These are phyloP conservation scores for Blakeslea trispora DNA, from an alignment of 371 early-diverging fungal genomes.

Conservation along the genomic window DNA sequence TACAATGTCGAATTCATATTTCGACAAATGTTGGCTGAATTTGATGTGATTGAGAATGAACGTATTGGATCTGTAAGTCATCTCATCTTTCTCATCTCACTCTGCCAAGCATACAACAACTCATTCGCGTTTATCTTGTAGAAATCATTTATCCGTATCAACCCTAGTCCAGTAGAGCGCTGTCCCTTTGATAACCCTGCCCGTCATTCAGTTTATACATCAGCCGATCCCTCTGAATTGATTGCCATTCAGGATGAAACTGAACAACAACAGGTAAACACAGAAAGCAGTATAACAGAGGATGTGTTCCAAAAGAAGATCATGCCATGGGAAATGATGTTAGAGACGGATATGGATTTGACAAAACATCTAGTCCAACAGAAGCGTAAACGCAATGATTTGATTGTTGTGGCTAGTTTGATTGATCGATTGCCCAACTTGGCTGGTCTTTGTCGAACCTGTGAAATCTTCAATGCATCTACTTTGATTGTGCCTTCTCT, in stretches of 20 bases:
- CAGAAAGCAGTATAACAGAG: conserved; percentile 4
- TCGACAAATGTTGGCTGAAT: conserved; percentile 45
- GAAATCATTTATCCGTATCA: conserved; percentile 40
- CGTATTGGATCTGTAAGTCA: conserved; percentile 53
- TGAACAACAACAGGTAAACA: conserved; percentile 1
- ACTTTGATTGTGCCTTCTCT: conserved; percentile 41
- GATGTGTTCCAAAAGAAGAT: conserved; percentile 64
- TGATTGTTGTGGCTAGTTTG: conserved; percentile 66
- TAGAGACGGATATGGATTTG: conserved; percentile 49
- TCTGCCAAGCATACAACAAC: too few species aligned
- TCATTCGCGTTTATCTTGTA: too few species aligned
- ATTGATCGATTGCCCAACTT: conserved; percentile 64
- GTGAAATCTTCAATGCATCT: conserved; percentile 69
- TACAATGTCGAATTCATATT: conserved; percentile 64
- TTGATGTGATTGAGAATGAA: conserved; percentile 58
- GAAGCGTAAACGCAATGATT: conserved; percentile 51
- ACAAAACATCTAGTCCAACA: conserved; percentile 38
- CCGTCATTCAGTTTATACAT: conserved; percentile 26
- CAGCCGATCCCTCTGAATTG: conserved; percentile 38
- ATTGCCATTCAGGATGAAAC: conserved; percentile 14
- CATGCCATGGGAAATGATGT: conserved; percentile 68
- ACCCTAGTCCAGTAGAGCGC: conserved; percentile 21
- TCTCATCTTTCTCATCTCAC: too few species aligned
- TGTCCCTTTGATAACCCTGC: conserved; percentile 41
- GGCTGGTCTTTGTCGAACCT: conserved; percentile 65